Percentiles rank a stretch among this genome's conserved stretches.
Conservation (phyloP, 306 rosid species). For the Prunus davidiana region DNA sequence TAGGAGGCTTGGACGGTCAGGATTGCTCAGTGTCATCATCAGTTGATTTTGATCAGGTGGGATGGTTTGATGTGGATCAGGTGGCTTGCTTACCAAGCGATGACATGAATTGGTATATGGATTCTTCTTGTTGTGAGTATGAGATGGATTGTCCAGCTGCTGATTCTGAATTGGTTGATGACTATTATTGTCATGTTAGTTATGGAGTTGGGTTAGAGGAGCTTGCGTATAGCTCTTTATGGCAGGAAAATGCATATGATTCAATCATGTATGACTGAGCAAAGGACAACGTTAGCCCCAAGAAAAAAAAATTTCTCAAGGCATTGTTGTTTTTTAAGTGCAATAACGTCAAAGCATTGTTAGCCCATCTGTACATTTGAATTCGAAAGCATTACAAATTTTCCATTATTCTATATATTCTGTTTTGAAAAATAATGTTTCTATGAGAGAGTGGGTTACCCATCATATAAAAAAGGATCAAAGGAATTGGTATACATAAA, state of each 20-base stretch:
- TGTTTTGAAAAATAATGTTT: too few relatives aligned
- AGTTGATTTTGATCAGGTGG: conserved; percentile 12
- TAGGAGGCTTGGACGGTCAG: conserved; percentile 12
- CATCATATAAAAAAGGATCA: too few relatives aligned
- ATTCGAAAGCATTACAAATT: background rate
- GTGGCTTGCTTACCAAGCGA: conserved; percentile 26
- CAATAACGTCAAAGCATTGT: background rate
- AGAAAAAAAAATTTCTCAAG: too few relatives aligned
- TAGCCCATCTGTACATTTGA: background rate
- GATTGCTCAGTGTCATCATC: conserved; percentile 28
- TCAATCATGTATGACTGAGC: conserved; percentile 19
- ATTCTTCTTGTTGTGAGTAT: conserved; percentile 15
- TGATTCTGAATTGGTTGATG: conserved; percentile 2
- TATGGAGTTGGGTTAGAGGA: conserved; percentile 29
- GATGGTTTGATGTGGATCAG: conserved; percentile 32
- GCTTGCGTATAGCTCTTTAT: conserved; percentile 5
- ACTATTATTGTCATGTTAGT: conserved; percentile 16
- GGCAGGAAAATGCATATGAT: conserved; percentile 22
- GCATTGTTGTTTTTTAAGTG: too few relatives aligned
- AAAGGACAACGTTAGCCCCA: background rate
- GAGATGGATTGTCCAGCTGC: conserved; percentile 13
- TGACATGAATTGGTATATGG: conserved; percentile 33
- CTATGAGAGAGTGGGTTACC: too few relatives aligned
- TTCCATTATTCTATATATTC: background rate
- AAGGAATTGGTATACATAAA: too few relatives aligned